Conservation (phyloP, 2,329 filamentous ascomycete species). For the Stenocarpella maydis region DNA sequence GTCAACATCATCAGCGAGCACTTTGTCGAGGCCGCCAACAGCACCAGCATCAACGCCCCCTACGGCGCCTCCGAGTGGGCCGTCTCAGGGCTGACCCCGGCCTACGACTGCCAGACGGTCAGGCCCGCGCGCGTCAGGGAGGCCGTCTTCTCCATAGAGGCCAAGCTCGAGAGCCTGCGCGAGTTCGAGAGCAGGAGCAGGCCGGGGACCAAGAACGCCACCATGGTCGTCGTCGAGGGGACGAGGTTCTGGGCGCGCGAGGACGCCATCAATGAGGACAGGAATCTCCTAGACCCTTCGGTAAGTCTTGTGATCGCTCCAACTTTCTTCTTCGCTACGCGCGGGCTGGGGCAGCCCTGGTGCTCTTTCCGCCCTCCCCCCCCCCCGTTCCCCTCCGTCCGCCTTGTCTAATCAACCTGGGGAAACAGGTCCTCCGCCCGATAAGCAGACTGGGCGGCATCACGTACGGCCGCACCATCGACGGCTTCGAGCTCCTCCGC, state of each 20-base stretch:
- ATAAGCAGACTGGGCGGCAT: conserved; percentile 86
- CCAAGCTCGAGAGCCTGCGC: conserved; percentile 74
- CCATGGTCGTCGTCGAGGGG: conserved; percentile 81
- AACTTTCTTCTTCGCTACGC: not conserved
- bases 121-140: conserved; percentile 79
- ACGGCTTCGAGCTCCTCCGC: conserved; percentile 76
- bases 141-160: conserved; percentile 84
- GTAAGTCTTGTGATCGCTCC: conserved; percentile 50
- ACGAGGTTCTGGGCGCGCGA: conserved; percentile 88
- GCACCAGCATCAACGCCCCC: conserved; percentile 80
- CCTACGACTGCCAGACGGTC: conserved; percentile 69
- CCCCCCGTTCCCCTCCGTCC: too few relatives aligned
- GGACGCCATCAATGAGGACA: conserved; percentile 84
- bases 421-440: conserved; percentile 70
- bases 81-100: conserved; percentile 77
- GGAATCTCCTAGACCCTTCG: conserved; percentile 75
- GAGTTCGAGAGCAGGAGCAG: conserved; percentile 79
- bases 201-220: conserved; percentile 78
- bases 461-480: conserved; percentile 76
- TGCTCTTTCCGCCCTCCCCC: too few relatives aligned
- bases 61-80: conserved; percentile 82
- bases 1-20: conserved; percentile 90
- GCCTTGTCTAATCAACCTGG: not conserved
- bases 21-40: conserved; percentile 88
- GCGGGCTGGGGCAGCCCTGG: too few relatives aligned